Base-by-base conservation (phyloP, 768 basidiomycete genomes). In the Tricholoma matsutake region DNA sequence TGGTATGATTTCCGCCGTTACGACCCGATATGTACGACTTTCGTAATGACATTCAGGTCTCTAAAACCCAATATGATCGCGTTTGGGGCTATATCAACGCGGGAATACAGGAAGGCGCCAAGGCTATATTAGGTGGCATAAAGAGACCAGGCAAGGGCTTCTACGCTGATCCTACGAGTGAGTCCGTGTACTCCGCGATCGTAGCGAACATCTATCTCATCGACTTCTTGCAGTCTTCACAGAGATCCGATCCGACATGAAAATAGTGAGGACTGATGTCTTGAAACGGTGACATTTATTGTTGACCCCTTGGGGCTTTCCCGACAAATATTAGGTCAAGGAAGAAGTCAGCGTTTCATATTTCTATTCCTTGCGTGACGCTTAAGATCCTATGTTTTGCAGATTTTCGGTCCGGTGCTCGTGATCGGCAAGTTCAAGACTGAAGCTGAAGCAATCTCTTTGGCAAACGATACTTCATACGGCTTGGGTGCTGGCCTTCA, bases 361-460 rank as follows among this genome's bases (percentile, higher is more conserved):
- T 55, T n/a, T 32, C 35, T 7, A 20, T 18, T 34, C 37, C 57
- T n/a, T 32, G 1, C 8, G 43, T n/a, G 14, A 14, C 54, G 43
- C 18, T 51, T 61, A 43, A 61, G 34, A 54, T 56, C 57, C 32
- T 43, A 51, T 58, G 57, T 43, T 57, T 29, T 59, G 14, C 61
- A 96, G 87, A 97, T 97, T 65, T 98, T 98, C 72, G 96, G 96
- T 8, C 96, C 96, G 28, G 96, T 98, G 2, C 83, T 96, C 41
- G 82, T 86, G 25, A 84, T 98, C 45, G 88, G 87, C 45, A 85
- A 79, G 65, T 98, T 98, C 78, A 85, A 83, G 65, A 88, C 89
- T 6, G 96, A 97, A 73, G 88, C 90, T 60, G 93, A 97, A 70
- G 94, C 87, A 3, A 86, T 98, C 65, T 69, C 78, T 43, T 75